These are phyloP conservation scores for Xylaria flabelliformis DNA, from an alignment of 495 filamentous ascomycete species.

Conservation along the genomic window DNA sequence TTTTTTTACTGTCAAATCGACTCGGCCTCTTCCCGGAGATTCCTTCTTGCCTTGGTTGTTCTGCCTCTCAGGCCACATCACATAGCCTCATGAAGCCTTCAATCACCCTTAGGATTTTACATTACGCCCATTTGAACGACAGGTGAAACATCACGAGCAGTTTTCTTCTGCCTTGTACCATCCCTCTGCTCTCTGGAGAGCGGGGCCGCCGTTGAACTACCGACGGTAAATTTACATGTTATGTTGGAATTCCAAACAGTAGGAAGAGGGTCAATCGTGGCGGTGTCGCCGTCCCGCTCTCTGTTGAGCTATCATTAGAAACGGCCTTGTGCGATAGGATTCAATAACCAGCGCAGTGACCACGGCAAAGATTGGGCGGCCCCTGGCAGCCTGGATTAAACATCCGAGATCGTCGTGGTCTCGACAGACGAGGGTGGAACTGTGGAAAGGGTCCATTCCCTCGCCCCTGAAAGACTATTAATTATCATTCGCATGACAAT, in stretches of 20 bases:
- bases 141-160: slow-evolving; percentile 24
- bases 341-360: slow-evolving; percentile 6
- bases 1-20: background rate
- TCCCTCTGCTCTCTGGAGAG: background rate
- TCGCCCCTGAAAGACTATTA: slow-evolving; percentile 20
- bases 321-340: slow-evolving; percentile 25
- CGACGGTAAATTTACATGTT: slow-evolving; percentile 7
- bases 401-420: slow-evolving; percentile 24
- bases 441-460: slow-evolving; percentile 16
- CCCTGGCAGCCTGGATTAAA: slow-evolving; percentile 22
- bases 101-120: slow-evolving; percentile 15
- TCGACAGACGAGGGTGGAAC: slow-evolving; percentile 22
- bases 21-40: slow-evolving; percentile 21
- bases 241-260: background rate
- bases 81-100: slow-evolving; percentile 24
- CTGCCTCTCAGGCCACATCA: slow-evolving; percentile 14
- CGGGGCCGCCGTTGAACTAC: slow-evolving; percentile 18
- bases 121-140: slow-evolving; percentile 6
- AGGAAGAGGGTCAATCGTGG: slow-evolving; percentile 20
- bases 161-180: slow-evolving; percentile 7
- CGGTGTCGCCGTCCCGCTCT: slow-evolving; percentile 9
- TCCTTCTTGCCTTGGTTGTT: slow-evolving; percentile 19
- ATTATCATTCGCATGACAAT: slow-evolving; percentile 17
- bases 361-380: slow-evolving; percentile 9
- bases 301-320: slow-evolving; percentile 29